phyloP scores from a whole-genome alignment of 352 stramenopile genomes.

The Globisporangium orthogonon region DNA sequence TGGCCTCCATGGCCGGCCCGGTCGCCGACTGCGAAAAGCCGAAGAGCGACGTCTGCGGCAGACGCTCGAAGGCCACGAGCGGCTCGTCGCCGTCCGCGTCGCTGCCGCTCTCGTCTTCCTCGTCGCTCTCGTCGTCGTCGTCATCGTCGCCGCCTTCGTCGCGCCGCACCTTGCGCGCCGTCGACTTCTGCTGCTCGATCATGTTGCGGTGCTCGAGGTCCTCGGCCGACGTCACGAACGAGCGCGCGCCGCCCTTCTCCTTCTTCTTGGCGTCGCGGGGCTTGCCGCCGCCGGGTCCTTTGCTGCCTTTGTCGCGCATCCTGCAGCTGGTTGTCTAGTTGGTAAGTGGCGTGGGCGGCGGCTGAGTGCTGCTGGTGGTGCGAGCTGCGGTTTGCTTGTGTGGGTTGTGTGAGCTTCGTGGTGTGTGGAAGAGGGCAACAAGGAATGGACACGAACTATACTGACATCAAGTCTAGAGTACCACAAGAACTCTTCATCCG shows the following conservation, averaged over 20 bases:
- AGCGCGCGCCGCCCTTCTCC: constrained; percentile 67
- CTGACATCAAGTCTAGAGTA: not conserved
- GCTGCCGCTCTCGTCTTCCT: constrained; percentile 18
- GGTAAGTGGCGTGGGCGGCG: not conserved
- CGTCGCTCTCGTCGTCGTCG: constrained; percentile 45
- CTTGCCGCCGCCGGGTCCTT: constrained; percentile 34
- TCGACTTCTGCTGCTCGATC: constrained; percentile 66
- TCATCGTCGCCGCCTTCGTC: constrained; percentile 23
- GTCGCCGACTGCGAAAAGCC: constrained; percentile 55
- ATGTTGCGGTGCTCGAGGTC: constrained; percentile 73
- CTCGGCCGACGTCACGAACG: constrained; percentile 81
- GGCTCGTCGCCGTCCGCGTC: constrained; percentile 41
- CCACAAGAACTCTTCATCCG: not conserved
- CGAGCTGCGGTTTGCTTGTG: not conserved
- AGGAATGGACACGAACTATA: not conserved
- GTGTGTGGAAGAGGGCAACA: not conserved
- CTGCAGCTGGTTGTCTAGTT: not conserved
- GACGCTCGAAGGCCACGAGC: constrained; percentile 63
- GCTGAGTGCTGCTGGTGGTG: constrained; percentile 3
- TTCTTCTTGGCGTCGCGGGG: constrained; percentile 39
- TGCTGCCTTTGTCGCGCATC: constrained; percentile 64
- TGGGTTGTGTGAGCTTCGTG: not conserved
- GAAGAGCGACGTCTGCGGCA: constrained; percentile 71
- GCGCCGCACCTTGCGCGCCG: constrained; percentile 63
- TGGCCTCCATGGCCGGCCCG: constrained; percentile 46